These are phyloP conservation scores for Ilyonectria robusta DNA, from an alignment of 2,329 filamentous ascomycete species.

Conservation along the genomic window DNA sequence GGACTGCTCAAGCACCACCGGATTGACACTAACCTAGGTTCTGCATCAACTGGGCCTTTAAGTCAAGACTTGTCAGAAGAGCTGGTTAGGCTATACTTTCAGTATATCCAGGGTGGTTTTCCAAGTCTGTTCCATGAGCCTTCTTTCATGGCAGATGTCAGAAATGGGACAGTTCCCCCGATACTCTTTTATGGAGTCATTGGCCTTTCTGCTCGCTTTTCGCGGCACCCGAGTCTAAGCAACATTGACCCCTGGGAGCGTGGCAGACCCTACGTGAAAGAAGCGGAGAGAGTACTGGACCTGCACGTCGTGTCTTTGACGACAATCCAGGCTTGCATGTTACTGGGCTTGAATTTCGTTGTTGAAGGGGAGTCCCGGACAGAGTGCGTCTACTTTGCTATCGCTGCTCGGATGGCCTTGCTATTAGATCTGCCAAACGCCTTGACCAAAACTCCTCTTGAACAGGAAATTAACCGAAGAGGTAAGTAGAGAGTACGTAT, in stretches of 20 bases:
- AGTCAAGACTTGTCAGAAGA: background rate
- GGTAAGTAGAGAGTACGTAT: constrained; percentile 44
- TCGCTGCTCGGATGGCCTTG: constrained; percentile 54
- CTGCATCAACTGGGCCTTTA: background rate
- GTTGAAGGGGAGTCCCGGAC: constrained; percentile 53
- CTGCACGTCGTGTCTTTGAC: constrained; percentile 11
- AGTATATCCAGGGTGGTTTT: background rate
- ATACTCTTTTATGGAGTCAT: constrained; percentile 9
- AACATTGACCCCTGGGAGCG: constrained; percentile 14
- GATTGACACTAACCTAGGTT: background rate
- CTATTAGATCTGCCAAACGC: constrained; percentile 54
- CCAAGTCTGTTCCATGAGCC: constrained; percentile 5
- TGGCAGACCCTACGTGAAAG: constrained; percentile 13
- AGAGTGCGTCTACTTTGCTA: constrained; percentile 57
- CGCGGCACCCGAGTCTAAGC: constrained; percentile 2
- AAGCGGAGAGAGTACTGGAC: constrained; percentile 17
- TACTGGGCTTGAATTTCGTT: constrained; percentile 53
- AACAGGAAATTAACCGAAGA: constrained; percentile 54
- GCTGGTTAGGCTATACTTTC: constrained; percentile 6
- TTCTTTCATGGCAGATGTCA: background rate
- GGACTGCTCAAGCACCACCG: background rate
- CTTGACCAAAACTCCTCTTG: constrained; percentile 43
- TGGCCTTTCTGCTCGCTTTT: constrained; percentile 6
- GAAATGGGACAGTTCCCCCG: background rate
- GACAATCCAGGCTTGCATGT: constrained; percentile 56